Conservation (phyloP, 1,284 basidiomycete genomes). For the Tilletia walkeri region DNA sequence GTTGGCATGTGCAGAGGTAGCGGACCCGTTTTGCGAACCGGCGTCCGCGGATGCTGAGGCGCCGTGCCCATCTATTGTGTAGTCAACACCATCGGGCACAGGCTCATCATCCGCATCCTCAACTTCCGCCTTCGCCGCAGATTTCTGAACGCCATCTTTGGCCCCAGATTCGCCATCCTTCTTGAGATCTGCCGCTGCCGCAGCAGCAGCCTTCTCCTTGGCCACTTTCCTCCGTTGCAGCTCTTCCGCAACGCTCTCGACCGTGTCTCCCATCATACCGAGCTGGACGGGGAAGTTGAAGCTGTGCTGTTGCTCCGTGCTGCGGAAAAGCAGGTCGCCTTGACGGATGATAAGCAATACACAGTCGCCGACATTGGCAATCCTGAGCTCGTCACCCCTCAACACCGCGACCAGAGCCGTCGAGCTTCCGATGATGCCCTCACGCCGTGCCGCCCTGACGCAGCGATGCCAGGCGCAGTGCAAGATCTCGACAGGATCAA, state of each 20-base stretch:
- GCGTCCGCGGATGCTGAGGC: not conserved
- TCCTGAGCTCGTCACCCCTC: constrained; percentile 72
- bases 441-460: constrained; percentile 55
- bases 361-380: constrained; percentile 91
- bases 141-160: not conserved
- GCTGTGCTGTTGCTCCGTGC: constrained; percentile 90
- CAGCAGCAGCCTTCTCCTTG: not conserved
- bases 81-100: constrained; percentile 8
- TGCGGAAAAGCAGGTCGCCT: constrained; percentile 78
- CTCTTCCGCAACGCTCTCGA: constrained; percentile 62
- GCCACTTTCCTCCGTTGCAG: constrained; percentile 1
- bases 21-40: not conserved
- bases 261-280: constrained; percentile 69
- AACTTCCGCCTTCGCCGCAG: not conserved
- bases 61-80: constrained; percentile 4
- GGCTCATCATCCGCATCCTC: constrained; percentile 23
- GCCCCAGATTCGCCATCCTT: not conserved
- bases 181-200: not conserved
- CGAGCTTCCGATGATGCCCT: constrained; percentile 63
- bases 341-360: constrained; percentile 73
- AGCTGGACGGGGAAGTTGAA: constrained; percentile 91
- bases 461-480: constrained; percentile 64
- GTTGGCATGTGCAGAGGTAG: not conserved
- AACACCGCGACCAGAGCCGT: constrained; percentile 63
- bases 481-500: constrained; percentile 63